Evolutionary conservation across 2,329 filamentous ascomycete genomes (phyloP).

Genomic region (Monilinia fructicola): DNA sequence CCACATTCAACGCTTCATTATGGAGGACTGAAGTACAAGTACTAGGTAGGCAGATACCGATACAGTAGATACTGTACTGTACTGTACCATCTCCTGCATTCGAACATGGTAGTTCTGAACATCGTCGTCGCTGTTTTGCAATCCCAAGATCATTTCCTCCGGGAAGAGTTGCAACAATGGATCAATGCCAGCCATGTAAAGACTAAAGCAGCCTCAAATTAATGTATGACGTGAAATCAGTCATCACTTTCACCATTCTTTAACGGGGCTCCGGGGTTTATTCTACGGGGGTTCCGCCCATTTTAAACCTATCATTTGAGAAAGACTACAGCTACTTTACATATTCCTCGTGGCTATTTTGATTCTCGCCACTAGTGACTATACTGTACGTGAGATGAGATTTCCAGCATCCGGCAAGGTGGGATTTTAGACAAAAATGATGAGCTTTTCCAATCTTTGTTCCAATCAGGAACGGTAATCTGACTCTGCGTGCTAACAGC

Average conservation of each 20-base stretch:
- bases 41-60: no score
- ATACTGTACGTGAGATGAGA: not conserved
- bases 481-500: not conserved
- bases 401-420: conserved; percentile 1
- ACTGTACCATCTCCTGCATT: no score
- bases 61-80: no score
- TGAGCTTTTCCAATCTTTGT: conserved; percentile 7
- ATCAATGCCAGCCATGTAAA: not conserved
- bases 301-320: not conserved
- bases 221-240: conserved; percentile 19
- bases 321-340: not conserved
- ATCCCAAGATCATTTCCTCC: not conserved
- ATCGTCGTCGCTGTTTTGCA: conserved; percentile 5
- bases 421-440: conserved; percentile 14
- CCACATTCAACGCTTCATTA: not conserved
- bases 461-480: not conserved
- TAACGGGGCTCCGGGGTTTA: not conserved
- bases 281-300: not conserved
- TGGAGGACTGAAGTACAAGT: no score
- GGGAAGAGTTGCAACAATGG: not conserved
- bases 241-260: conserved; percentile 18
- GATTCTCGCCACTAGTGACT: not conserved
- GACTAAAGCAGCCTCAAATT: conserved; percentile 16
- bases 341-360: not conserved
- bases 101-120: not conserved